phyloP scores from a whole-genome alignment of 208 protist species.

The Trichomonas gallinae region DNA sequence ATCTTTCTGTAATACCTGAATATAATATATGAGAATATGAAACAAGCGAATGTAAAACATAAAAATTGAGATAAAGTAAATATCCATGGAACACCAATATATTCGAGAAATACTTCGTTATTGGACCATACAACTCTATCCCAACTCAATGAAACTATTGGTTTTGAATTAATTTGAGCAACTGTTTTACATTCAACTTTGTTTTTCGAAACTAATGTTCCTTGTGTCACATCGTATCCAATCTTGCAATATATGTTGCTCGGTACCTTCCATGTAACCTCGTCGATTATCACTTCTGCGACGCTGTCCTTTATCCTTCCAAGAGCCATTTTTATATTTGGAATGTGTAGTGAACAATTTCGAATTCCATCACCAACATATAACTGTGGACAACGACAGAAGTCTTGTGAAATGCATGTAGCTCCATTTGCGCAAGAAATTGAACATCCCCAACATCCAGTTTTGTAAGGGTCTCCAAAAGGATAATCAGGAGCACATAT shows the following conservation, averaged over 20 bases:
- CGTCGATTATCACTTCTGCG: not conserved
- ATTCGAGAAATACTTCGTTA: not conserved
- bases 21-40: not conserved
- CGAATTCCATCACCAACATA: not conserved
- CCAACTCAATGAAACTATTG: not conserved
- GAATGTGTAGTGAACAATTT: not conserved
- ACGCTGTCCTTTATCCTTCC: not conserved
- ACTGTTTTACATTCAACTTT: not conserved
- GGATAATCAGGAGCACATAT: not conserved
- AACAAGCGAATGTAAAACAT: not conserved
- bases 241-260: not conserved
- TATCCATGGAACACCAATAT: not conserved
- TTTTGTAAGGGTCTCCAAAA: not conserved
- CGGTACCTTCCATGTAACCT: not conserved
- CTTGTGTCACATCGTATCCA: not conserved
- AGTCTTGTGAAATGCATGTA: not conserved
- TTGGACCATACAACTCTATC: not conserved
- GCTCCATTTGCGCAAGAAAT: not conserved
- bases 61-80: not conserved
- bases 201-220: not conserved
- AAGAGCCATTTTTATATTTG: not conserved
- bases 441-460: not conserved
- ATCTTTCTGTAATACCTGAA: not conserved
- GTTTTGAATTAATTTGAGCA: not conserved
- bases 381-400: not conserved